Base-by-base conservation (phyloP, 371 early-diverging fungal genomes). In the Rhizopus microsporus region DNA sequence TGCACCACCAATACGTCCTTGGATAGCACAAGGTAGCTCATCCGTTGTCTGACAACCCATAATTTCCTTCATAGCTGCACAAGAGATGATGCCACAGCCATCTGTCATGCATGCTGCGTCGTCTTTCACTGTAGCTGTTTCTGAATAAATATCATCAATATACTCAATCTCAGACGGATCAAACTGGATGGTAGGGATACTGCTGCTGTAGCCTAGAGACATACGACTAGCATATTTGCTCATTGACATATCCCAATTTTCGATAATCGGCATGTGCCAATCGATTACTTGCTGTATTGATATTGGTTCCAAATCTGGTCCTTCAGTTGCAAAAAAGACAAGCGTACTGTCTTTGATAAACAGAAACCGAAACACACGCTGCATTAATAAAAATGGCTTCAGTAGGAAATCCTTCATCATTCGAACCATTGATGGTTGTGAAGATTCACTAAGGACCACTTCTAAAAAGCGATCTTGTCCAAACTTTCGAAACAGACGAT, bases 1-100 rank as follows among this genome's bases (percentile, higher is more conserved):
- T 4, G 81, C 72, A 30, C 78, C 78, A 9, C 72, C 81, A 54
- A 80, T 80, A 56, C 81, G 74, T 0, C 76, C 81, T 50, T 80
- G 81, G 7, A 80, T 62, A 17, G 76, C 78, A 51, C 74, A 74
- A 2, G 81, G 81, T 2, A 78, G 49, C 43, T 68, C 65, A 29
- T 74, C 69, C 5, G 54, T 48, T 12, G 60, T 61, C 39, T 76
- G 65, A 31, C 63, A 61, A 2, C 69, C 68, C 63, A 78, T 71
- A 9, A 80, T 64, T 43, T 63, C 50, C 30, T 66, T 65, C 81
- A 80, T 80, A 0, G 78, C 81, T 17, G 66, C 52, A 7, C 67
- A 63, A 4, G 77, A 76, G n/a, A 80, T 76, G 7, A 74, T 64
- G 23, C 77, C 81, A 56, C 78, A 80, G 1, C 81, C 81, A 60